A percentile compares a stretch with the other conserved stretches of the same genome.
Evolutionary conservation across 139 green algal species (phyloP).

Genomic region (Micractinium sp.): DNA sequence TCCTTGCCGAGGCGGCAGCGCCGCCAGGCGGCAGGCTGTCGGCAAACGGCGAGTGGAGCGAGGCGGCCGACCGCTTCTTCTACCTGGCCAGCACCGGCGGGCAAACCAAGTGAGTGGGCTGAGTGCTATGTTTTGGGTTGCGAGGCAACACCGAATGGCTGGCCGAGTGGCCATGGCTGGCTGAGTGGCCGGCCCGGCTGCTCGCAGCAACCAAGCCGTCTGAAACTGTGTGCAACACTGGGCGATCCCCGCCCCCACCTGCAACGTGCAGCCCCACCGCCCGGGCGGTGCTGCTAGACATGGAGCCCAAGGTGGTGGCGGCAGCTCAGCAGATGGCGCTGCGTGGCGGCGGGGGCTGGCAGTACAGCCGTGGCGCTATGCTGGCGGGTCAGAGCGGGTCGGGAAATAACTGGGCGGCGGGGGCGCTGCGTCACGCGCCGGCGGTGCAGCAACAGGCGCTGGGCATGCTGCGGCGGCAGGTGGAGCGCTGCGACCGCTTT

Average conservation of each 20-base stretch:
- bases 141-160: neutral
- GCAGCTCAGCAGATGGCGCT: slow-evolving; percentile 17
- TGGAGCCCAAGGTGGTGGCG: slow-evolving; percentile 83
- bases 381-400: slow-evolving; percentile 70
- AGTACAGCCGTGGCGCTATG: slow-evolving; percentile 49
- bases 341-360: slow-evolving; percentile 53
- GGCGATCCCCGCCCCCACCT: neutral
- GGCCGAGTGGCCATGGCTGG: too few relatives aligned
- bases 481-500: slow-evolving; percentile 65
- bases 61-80: neutral
- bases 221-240: neutral
- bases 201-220: neutral
- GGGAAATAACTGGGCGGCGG: slow-evolving; percentile 91
- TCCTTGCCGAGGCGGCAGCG: slow-evolving; percentile 61
- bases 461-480: slow-evolving; percentile 72
- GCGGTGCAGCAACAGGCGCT: slow-evolving; percentile 44
- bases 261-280: slow-evolving; percentile 42
- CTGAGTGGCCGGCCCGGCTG: too few relatives aligned
- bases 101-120: neutral
- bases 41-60: slow-evolving; percentile 38
- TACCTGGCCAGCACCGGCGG: neutral
- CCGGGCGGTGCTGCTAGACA: slow-evolving; percentile 83
- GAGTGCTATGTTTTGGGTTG: neutral
- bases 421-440: slow-evolving; percentile 71
- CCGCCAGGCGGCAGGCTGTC: neutral